These are phyloP conservation scores for Cocos nucifera DNA, from an alignment of 176 grass and related monocot species.

Conservation along the genomic window DNA sequence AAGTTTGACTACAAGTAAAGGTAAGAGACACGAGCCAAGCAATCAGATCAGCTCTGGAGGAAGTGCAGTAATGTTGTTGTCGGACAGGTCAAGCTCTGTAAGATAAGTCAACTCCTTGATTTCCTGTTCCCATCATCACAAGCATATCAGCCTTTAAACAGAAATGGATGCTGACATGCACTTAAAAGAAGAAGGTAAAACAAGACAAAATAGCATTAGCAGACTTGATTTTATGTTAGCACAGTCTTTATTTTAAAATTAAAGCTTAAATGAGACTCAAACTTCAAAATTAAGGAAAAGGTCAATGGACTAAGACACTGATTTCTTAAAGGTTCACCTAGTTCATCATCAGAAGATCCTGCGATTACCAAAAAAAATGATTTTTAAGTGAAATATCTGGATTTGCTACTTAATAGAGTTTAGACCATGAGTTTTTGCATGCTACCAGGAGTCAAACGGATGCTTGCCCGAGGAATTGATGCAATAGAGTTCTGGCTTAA, in stretches of 20 bases:
- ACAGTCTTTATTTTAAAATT: too few species aligned
- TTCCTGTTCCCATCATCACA: constrained; percentile 43
- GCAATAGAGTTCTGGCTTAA: constrained; percentile 71
- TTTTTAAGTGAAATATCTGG: too few species aligned
- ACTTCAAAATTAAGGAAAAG: too few species aligned
- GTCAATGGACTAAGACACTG: too few species aligned
- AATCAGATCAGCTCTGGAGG: constrained; percentile 65
- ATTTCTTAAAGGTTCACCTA: too few species aligned
- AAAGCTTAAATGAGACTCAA: too few species aligned
- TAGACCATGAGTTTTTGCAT: too few species aligned
- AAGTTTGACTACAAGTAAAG: neutral
- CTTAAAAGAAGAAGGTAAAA: constrained; percentile 9
- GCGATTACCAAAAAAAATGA: too few species aligned
- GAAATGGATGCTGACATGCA: neutral
- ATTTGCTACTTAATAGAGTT: too few species aligned
- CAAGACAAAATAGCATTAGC: neutral
- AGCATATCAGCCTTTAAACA: constrained; percentile 6
- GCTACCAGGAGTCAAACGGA: neutral
- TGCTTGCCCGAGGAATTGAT: constrained; percentile 57
- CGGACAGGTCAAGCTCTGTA: constrained; percentile 67
- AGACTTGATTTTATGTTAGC: too few species aligned
- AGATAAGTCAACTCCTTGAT: constrained; percentile 67
- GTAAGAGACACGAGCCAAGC: neutral
- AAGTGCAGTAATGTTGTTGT: constrained; percentile 81
- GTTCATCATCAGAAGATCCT: too few species aligned